Evolutionary conservation across 495 filamentous ascomycete species (phyloP).

Genomic region (Neurospora sp.): DNA sequence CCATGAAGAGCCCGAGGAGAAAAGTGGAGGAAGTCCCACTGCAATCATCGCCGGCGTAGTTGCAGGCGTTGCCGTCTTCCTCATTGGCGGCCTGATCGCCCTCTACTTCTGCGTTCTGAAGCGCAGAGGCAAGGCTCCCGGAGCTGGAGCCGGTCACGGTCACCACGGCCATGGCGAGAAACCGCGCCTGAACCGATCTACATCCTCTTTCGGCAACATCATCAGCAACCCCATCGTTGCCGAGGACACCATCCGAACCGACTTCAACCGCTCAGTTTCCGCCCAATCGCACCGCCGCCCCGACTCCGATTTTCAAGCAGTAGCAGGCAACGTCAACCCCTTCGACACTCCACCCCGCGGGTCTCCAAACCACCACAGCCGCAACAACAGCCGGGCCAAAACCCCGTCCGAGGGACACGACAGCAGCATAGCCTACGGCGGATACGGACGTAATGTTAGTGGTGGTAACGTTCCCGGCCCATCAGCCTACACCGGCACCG

Average conservation of each 20-base stretch:
- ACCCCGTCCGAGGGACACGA: not conserved
- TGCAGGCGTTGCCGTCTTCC: conserved; percentile 10
- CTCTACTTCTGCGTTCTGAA: conserved; percentile 20
- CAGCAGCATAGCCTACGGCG: not conserved
- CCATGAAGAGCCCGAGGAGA: not conserved
- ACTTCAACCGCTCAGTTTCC: conserved; percentile 22
- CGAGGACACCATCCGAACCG: conserved; percentile 22
- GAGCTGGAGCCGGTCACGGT: conserved; percentile 19
- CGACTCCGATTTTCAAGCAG: not conserved
- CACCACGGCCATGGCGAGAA: conserved; percentile 4
- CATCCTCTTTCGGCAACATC: conserved; percentile 36
- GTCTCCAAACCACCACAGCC: conserved; percentile 9
- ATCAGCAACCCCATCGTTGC: conserved; percentile 33
- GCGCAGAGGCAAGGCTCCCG: conserved; percentile 3
- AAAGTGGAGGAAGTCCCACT: conserved; percentile 7
- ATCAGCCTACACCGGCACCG: not conserved
- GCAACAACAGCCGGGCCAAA: not conserved
- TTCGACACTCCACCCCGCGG: conserved; percentile 13
- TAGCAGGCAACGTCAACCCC: conserved; percentile 8
- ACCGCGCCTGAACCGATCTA: conserved; percentile 18
- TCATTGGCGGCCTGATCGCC: conserved; percentile 22
- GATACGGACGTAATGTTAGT: not conserved
- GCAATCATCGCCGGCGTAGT: conserved; percentile 17
- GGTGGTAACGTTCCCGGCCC: not conserved
- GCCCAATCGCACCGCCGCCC: not conserved